Base-by-base conservation (phyloP, 1,284 basidiomycete genomes). In the Testicularia cyperi region DNA sequence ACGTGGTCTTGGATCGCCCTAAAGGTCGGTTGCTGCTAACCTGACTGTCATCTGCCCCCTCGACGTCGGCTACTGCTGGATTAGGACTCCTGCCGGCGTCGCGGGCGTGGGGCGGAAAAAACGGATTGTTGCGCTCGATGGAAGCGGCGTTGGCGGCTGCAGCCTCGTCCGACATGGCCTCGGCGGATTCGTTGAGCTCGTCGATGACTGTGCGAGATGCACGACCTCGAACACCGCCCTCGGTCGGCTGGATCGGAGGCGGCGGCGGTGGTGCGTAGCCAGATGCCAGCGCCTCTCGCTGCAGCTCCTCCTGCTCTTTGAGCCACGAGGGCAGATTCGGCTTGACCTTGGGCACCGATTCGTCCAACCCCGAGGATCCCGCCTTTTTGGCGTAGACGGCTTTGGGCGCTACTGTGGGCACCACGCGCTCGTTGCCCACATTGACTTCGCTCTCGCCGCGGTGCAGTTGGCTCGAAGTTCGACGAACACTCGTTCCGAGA, bases 271-370 rank as follows among this genome's bases (percentile, higher is more conserved):
- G 46, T 16, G 56, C 58, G 14, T 54, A 63, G n/a, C 69, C 73
- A 3, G 51, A 44, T 1, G 46, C 48, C 16, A 68, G 48, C n/a
- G 67, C 46, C 24, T 68, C 57, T 6, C 64, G 48, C 43, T 70
- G 68, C 24, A 74, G 41, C 44, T 68, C 65, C 29, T 76, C 71
- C 40, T 76, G 74, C 54, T 76, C 74, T 32, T 65, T 65, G 29
- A 76, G 48, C 74, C 74, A 76, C 4, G 64, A 55, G 2, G 74
- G 74, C 22, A 75, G 34, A 0, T 57, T 63, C 1, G 51, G 47
- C 33, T 72, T 71, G 41, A 51, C 56, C 25, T 55, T 57, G 18
- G 52, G 31, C 18, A 65, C 30, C 24, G 46, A 38, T 1, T 39
- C 41, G 5, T 54, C 40, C 10, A 25, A 47, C 23, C 27, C 25